These are phyloP conservation scores for Wallacemonas sp. DNA, from an alignment of 208 protist genomes.

Conservation along the genomic window DNA sequence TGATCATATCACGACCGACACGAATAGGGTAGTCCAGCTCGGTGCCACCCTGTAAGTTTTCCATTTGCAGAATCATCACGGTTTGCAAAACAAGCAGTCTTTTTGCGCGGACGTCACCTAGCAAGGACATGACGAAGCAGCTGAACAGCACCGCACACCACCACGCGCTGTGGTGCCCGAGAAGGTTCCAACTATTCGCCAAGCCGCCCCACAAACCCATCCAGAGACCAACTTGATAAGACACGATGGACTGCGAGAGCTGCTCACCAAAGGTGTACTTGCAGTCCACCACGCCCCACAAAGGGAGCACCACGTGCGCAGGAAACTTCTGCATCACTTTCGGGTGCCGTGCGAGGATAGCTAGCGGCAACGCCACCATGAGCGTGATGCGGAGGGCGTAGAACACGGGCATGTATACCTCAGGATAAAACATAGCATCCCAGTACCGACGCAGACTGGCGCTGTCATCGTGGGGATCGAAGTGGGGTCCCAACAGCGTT, in stretches of 20 bases:
- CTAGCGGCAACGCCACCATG: constrained; percentile 43
- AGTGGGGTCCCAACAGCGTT: not conserved
- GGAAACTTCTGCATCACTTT: constrained; percentile 33
- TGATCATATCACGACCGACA: constrained; percentile 47
- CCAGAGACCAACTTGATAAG: constrained; percentile 28
- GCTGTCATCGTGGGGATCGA: constrained; percentile 24
- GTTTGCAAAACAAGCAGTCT: constrained; percentile 24
- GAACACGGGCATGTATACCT: constrained; percentile 49
- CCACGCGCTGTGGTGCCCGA: constrained; percentile 22
- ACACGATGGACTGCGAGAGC: constrained; percentile 22
- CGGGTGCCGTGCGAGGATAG: constrained; percentile 31
- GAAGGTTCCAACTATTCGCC: constrained; percentile 19
- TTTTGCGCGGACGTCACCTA: constrained; percentile 29
- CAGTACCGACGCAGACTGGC: constrained; percentile 28
- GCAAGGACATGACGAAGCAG: constrained; percentile 26
- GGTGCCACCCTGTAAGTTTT: constrained; percentile 11
- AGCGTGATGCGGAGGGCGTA: constrained; percentile 54
- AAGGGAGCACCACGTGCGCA: constrained; percentile 28
- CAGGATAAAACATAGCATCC: constrained; percentile 34
- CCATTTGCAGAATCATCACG: constrained; percentile 37
- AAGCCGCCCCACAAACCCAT: constrained; percentile 35
- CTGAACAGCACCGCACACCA: constrained; percentile 34
- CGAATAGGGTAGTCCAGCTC: constrained; percentile 23
- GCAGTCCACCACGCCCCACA: constrained; percentile 45
- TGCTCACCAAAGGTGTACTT: constrained; percentile 57